Evolutionary conservation across 257 asterid genomes (phyloP), one percentile per base, ranked within the genome.

Genomic region (Plantago elongata): DNA sequence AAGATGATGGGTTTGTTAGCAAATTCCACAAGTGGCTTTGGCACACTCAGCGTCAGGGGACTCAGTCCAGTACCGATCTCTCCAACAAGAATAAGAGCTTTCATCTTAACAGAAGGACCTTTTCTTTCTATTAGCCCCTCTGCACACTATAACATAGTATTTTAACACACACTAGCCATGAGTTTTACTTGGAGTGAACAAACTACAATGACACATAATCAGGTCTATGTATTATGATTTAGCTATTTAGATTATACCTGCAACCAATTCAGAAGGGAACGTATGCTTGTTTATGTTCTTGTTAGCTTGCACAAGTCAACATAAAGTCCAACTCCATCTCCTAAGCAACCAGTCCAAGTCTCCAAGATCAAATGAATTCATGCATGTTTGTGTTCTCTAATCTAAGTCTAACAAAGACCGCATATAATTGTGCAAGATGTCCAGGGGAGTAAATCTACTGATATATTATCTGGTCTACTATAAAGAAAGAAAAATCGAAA

Each of bases 1-100:
- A 90, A 76, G 72, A 90, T 90, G 96, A 90, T 90, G 69, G 97
- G 97, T 77, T 90, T 90, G 83, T 90, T 90, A 51, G 89, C 96
- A 76, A 90, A 90, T 38, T 90, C 97, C 70, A 90, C 97, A 10
- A 90, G 91, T 6, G 97, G 97, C 81, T 90, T 90, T 13, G 96
- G 97, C 71, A 87, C 77, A 62, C 95, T 90, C 58, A 87, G 73
- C 14, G 97, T 90, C 74, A 90, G 63, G 12, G 97, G 97, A 84
- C 97, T 87, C 87, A 90, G 68, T 62, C 97, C 79, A 54, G 96
- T 87, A 51, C 96, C 97, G 57, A 87, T 85, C 11, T 96, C 97
- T 70, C 97, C 97, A 68, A 85, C 97, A 67, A 90, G 97, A 81
- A 90, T 90, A 45, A 90, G 74, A 60, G 96, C 97, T 95, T 90